Percentiles rank a stretch among this genome's conserved stretches.
Evolutionary conservation across 257 asterid genomes (phyloP).

Genomic region (Penstemon barbatus): DNA sequence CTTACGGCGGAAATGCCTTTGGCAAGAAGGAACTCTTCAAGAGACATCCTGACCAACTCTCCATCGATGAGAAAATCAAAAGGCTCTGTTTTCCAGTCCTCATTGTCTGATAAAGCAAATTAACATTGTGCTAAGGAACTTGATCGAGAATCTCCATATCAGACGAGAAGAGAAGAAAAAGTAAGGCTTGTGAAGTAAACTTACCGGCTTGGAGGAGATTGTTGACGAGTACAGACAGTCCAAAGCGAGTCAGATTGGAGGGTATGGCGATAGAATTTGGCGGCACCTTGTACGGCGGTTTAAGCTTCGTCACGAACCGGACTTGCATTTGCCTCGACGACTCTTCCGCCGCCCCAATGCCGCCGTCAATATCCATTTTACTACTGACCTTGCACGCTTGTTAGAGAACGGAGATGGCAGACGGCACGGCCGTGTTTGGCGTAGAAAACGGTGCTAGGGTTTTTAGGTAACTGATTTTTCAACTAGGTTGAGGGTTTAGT

Average conservation of each 20-base stretch:
- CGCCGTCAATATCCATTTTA: constrained; percentile 12
- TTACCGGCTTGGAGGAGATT: constrained; percentile 14
- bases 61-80: constrained; percentile 90
- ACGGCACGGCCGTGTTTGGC: too few species aligned
- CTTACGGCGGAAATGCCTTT: constrained; percentile 91
- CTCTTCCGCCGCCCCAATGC: neutral
- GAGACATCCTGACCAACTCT: constrained; percentile 85
- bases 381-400: too few species aligned
- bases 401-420: too few species aligned
- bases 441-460: constrained; percentile 1
- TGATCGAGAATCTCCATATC: too few species aligned
- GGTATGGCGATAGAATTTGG: constrained; percentile 12
- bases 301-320: constrained; percentile 22
- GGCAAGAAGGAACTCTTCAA: constrained; percentile 88
- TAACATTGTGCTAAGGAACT: neutral
- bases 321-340: constrained; percentile 18
- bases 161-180: too few species aligned
- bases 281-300: constrained; percentile 17
- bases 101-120: constrained; percentile 46
- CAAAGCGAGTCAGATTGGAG: constrained; percentile 20
- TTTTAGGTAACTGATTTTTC: neutral
- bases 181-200: neutral
- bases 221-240: constrained; percentile 18
- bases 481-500: neutral
- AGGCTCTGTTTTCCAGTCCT: constrained; percentile 68